Evolutionary conservation across 345 rosid genomes (phyloP).

Genomic region (Gossypium mustelinum): DNA sequence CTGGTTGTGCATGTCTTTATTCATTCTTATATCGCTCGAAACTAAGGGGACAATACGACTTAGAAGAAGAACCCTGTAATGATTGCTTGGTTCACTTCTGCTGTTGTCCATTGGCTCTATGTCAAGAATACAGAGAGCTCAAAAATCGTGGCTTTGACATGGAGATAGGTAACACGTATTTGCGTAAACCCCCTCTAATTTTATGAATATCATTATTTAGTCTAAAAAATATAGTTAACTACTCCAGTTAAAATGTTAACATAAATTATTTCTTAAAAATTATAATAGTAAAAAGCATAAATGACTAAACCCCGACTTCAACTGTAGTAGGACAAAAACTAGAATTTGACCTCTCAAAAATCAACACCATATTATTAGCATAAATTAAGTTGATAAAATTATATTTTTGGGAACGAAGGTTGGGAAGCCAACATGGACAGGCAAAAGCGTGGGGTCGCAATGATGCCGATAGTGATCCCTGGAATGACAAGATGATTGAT

Average conservation of each 20-base stretch:
- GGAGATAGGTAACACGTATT: background rate
- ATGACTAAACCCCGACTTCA: background rate
- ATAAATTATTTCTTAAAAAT: no score
- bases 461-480: background rate
- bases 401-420: background rate
- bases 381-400: no score
- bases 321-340: background rate
- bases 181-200: no score
- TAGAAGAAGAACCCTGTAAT: background rate
- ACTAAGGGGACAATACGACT: background rate
- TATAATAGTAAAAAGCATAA: no score
- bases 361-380: background rate
- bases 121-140: background rate
- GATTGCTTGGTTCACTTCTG: background rate
- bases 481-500: background rate
- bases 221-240: no score
- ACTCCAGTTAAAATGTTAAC: no score
- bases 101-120: background rate
- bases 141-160: constrained; percentile 1
- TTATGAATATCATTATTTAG: no score
- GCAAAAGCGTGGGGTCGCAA: background rate
- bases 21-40: background rate
- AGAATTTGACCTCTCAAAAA: background rate
- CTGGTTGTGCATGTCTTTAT: background rate
- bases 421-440: background rate